phyloP scores from a whole-genome alignment of 169 alveolate species.

The Toxoplasma gondii region DNA sequence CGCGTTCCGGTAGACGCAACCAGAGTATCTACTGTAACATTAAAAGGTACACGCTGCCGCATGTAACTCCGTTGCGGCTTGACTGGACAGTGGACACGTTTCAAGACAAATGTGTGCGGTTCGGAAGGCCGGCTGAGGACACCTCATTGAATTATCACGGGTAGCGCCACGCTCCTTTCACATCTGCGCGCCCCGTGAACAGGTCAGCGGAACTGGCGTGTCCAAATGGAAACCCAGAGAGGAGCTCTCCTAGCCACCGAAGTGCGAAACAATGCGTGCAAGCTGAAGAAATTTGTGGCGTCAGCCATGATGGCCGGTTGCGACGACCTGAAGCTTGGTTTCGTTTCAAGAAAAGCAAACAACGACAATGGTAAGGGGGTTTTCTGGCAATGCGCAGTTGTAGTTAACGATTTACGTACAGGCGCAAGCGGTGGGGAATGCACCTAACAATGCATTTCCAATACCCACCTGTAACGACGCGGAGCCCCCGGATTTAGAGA shows the following conservation, averaged over 20 bases:
- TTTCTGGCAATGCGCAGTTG: background rate
- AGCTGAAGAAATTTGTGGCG: slow-evolving; percentile 88
- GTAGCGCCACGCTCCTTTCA: background rate
- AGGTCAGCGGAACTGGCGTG: slow-evolving; percentile 70
- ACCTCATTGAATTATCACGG: too few relatives aligned
- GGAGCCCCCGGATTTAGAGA: too few relatives aligned
- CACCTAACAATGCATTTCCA: background rate
- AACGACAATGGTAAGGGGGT: slow-evolving; percentile 80
- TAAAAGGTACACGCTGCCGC: too few relatives aligned
- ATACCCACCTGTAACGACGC: background rate
- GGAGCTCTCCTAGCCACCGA: slow-evolving; percentile 77
- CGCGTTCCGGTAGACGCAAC: too few relatives aligned
- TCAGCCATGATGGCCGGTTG: slow-evolving; percentile 90
- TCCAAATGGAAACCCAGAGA: slow-evolving; percentile 71
- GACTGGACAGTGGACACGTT: too few relatives aligned
- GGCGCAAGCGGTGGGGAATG: background rate
- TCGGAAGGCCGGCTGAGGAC: too few relatives aligned
- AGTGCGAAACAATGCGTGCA: slow-evolving; percentile 86
- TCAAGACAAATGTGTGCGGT: too few relatives aligned
- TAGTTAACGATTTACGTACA: background rate
- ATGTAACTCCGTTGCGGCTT: too few relatives aligned
- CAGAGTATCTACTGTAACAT: too few relatives aligned
- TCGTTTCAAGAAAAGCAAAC: slow-evolving; percentile 84
- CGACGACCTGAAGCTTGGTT: slow-evolving; percentile 86
- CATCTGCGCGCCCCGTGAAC: background rate